phyloP scores from a whole-genome alignment of 1,139 yeast genomes.

The Nakaseomyces sp. region DNA sequence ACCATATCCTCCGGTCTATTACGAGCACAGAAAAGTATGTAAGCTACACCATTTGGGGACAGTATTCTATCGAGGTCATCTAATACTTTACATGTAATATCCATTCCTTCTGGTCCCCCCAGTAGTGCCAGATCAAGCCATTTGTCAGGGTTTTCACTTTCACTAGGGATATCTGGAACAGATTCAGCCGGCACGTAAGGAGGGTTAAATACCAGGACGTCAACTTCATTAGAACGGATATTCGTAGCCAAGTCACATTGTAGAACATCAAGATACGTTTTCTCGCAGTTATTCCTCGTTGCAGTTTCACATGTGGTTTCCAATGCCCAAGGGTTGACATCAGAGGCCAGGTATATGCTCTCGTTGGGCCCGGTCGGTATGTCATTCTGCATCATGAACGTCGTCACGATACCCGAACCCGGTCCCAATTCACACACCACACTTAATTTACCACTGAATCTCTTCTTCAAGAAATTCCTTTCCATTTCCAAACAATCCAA shows the following conservation, averaged over 20 bases:
- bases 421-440: constrained; percentile 80
- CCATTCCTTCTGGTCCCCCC: constrained; percentile 91
- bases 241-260: constrained; percentile 51
- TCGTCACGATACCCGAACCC: constrained; percentile 81
- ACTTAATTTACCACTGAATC: constrained; percentile 35
- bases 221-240: constrained; percentile 43
- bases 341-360: constrained; percentile 58
- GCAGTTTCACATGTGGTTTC: constrained; percentile 45
- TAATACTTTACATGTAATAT: constrained; percentile 58
- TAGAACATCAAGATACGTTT: constrained; percentile 42
- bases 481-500: constrained; percentile 71
- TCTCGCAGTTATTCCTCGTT: constrained; percentile 36
- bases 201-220: constrained; percentile 78
- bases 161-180: constrained; percentile 43
- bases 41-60: constrained; percentile 59
- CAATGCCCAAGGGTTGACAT: constrained; percentile 74
- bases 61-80: constrained; percentile 43
- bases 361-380: constrained; percentile 20
- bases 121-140: constrained; percentile 87
- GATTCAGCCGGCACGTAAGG: constrained; percentile 89
- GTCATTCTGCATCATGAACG: constrained; percentile 44
- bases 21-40: constrained; percentile 77
- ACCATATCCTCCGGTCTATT: constrained; percentile 65
- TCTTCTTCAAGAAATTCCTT: constrained; percentile 30
- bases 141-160: constrained; percentile 37